phyloP scores from a whole-genome alignment of 768 basidiomycete species.

The Leccinum ochraceum region DNA sequence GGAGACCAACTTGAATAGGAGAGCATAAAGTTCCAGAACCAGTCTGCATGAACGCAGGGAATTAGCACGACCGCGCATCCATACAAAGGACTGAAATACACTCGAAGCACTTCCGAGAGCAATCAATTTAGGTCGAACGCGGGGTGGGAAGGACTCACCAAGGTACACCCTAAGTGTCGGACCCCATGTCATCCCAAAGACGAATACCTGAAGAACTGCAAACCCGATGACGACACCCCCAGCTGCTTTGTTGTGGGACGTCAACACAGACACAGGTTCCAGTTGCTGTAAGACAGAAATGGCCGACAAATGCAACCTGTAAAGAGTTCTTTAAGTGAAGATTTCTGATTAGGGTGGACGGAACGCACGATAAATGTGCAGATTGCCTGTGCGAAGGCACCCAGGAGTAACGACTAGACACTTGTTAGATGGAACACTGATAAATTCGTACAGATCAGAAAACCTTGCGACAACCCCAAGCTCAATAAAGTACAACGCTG shows the following conservation, averaged over 20 bases:
- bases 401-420: constrained; percentile 62
- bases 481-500: constrained; percentile 70
- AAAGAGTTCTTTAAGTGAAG: not conserved
- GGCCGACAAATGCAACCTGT: constrained; percentile 70
- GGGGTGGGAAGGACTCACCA: constrained; percentile 79
- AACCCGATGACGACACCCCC: constrained; percentile 73
- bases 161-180: constrained; percentile 77
- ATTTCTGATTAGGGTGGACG: not conserved
- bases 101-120: constrained; percentile 68
- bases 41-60: constrained; percentile 34
- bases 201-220: constrained; percentile 74
- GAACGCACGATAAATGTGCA: constrained; percentile 60
- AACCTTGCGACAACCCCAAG: constrained; percentile 71
- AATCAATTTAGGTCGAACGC: constrained; percentile 75
- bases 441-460: constrained; percentile 6
- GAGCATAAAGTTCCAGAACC: constrained; percentile 78
- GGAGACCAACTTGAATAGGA: constrained; percentile 63
- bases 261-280: constrained; percentile 49
- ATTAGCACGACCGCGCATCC: constrained; percentile 6
- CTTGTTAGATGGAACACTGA: not conserved
- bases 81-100: constrained; percentile 16
- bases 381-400: constrained; percentile 57
- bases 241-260: constrained; percentile 56
- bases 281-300: constrained; percentile 59
- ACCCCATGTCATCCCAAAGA: constrained; percentile 76